Base-by-base conservation (phyloP, 441 rosid genomes). In the Breynia disticha region DNA sequence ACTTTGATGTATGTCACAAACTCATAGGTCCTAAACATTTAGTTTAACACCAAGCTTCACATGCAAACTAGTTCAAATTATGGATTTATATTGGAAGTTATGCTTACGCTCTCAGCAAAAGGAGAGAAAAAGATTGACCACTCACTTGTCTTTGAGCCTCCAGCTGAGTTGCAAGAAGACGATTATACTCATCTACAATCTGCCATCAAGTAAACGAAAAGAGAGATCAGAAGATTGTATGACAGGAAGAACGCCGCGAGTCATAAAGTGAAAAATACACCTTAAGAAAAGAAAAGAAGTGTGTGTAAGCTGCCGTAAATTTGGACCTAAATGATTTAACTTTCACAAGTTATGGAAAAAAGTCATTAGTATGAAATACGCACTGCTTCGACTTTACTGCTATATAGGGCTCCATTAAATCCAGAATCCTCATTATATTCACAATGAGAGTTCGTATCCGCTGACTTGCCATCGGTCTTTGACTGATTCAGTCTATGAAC, bases 311-410 rank as follows among this genome's bases (percentile, higher is more conserved):
- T n/a, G n/a, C n/a, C n/a, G n/a, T n/a, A n/a, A 37, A 39, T 39
- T 39, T 39, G 9, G 9, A 32, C 7, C 13, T 14, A 22, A 50
- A 14, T n/a, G n/a, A n/a, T 11, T 15, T 11, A 28, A 43, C 41
- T 2, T 46, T 41, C 0, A 15, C 16, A 60, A 52, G 24, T 46
- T 35, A 12, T 15, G 57, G 42, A 48, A 46, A 42, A 37, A 50
- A 58, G 16, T 21, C 32, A 19, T 52, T 15, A 54, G 32, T 13
- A 60, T 47, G 8, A 52, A 67, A 46, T 47, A 65, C 79, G 41
- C 73, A 91, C 95, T 19, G 91, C 81, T 67, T 91, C 97, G 65
- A 88, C 81, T 81, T 91, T 91, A 81, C 95, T 91, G 77, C 71
- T 74, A 61, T 64, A 75, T 63, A 91, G 80, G 54, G 76, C 90